Base-by-base conservation (phyloP, 257 asterid species). In the Mentha longifolia region DNA sequence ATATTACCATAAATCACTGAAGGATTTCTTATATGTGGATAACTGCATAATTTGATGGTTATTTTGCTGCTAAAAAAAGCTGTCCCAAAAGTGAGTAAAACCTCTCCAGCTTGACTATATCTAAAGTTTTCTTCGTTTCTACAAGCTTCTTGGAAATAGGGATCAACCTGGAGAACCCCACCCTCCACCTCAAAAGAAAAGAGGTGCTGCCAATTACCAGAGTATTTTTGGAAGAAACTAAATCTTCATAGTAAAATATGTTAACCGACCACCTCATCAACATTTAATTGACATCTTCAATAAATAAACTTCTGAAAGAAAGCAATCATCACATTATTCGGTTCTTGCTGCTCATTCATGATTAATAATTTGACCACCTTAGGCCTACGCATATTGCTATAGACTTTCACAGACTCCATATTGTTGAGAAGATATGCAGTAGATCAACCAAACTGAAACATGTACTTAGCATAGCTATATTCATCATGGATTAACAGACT, bases 331-430 rank as follows among this genome's bases (percentile, higher is more conserved):
- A 61, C 41, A 33, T 7, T 16, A 37, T 35, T 64, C 70, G 15
- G 9, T 51, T 41, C 33, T 10, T 37, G 62, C 69, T 37, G 61
- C 43, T 69, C 42, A 28, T 59, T 41, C 52, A 35, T 67, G 25
- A 78, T 59, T 50, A 35, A 68, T 60, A 68, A 61, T 31, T 12
- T 61, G 20, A 41, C 65, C 60, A 70, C 65, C 65, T 61, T 51
- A 30, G 30, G 42, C 73, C 39, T 14, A 41, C 56, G 61, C 31
- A 65, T 22, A 62, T 46, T 58, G 19, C 67, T 64, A 41, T 4
- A 65, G 35, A 47, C 33, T 59, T 56, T 59, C 46, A 52, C 57
- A 43, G 67, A 61, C 66, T 59, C 63, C 47, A 60, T 49, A 58
- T 10, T 19, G 35, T 47, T 59, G 63, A 9, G 64, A 74, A 62